Conservation (phyloP, 2,329 filamentous ascomycete species). For the Talaromyces amestolkiae region DNA sequence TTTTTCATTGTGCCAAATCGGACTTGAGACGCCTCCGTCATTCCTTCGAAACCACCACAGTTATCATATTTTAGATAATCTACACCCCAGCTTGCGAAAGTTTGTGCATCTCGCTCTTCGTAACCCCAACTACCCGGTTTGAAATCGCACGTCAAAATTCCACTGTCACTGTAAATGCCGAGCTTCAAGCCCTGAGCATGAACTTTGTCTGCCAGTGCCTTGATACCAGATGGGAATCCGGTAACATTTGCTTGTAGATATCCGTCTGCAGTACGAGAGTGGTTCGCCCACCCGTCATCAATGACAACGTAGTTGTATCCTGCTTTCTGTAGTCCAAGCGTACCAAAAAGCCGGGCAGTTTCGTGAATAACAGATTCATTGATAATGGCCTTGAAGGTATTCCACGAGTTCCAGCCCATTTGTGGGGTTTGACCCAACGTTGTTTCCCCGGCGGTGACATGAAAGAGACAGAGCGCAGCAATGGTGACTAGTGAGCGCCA, state of each 20-base stretch:
- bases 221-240: neutral
- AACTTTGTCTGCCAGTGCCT: neutral
- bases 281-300: neutral
- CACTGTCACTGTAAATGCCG: too few relatives aligned
- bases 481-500: neutral
- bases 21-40: too few relatives aligned
- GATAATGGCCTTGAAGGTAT: neutral
- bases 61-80: too few relatives aligned
- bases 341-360: neutral
- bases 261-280: neutral
- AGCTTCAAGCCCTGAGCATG: too few relatives aligned
- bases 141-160: too few relatives aligned
- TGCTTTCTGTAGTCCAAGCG: neutral
- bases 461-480: neutral
- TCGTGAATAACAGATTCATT: neutral
- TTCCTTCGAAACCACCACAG: too few relatives aligned
- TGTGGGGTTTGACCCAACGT: neutral
- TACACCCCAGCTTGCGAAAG: too few relatives aligned
- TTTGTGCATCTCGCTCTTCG: too few relatives aligned
- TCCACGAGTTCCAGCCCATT: neutral
- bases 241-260: neutral
- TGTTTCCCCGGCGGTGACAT: neutral
- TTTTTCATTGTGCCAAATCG: too few relatives aligned
- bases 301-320: neutral
- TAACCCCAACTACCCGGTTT: too few relatives aligned